phyloP scores from a whole-genome alignment of 352 stramenopile species.

The Pythium brassicae region DNA sequence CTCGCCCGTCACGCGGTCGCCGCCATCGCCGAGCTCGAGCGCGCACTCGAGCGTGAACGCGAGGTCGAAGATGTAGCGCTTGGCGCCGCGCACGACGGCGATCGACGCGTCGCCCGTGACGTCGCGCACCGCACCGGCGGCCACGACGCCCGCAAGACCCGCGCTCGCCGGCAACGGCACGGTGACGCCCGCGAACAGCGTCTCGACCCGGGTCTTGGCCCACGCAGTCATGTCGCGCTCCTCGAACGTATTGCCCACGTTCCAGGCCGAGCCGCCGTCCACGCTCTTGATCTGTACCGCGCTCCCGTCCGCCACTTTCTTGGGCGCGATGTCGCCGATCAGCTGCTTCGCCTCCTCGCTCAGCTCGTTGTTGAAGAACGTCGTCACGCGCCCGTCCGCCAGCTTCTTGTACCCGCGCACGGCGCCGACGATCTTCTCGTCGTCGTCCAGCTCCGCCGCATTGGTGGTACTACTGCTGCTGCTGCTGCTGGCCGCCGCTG shows the following conservation, averaged over 20 bases:
- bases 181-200: constrained; percentile 41
- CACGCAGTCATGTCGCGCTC: constrained; percentile 89
- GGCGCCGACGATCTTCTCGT: constrained; percentile 56
- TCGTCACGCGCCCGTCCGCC: constrained; percentile 96
- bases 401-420: constrained; percentile 96
- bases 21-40: constrained; percentile 21
- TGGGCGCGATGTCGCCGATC: constrained; percentile 94
- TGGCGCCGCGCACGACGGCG: constrained; percentile 89
- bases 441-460: constrained; percentile 39
- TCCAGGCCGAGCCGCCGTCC: constrained; percentile 89
- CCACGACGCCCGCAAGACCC: constrained; percentile 34
- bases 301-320: constrained; percentile 73
- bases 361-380: constrained; percentile 99
- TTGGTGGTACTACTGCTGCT: constrained; percentile 2
- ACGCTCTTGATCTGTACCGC: constrained; percentile 80
- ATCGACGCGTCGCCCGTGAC: constrained; percentile 93
- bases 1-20: constrained; percentile 31
- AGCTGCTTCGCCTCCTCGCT: constrained; percentile 96
- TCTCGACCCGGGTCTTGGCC: constrained; percentile 74
- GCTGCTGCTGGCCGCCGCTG: constrained; percentile 2
- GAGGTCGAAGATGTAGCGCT: constrained; percentile 91
- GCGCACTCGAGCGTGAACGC: constrained; percentile 52
- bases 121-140: constrained; percentile 67
- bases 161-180: constrained; percentile 24
- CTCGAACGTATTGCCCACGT: constrained; percentile 93